Evolutionary conservation across 768 basidiomycete genomes (phyloP), one percentile per base, ranked within the genome.

Genomic region (Dendrothele bispora): DNA sequence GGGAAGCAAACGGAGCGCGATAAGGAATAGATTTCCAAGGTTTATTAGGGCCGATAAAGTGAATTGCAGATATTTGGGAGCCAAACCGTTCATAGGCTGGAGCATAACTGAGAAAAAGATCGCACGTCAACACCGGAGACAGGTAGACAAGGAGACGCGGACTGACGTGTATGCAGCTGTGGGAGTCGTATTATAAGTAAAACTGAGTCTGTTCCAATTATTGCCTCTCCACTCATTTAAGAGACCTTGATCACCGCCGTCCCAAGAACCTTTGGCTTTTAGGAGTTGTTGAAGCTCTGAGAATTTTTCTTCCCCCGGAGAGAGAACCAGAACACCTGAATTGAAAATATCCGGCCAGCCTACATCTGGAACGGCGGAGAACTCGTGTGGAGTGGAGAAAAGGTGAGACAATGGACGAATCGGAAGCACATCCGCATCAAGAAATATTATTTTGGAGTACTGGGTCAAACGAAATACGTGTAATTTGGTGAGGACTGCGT

Each of bases 291-390:
- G 77, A 48, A 98, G 73, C 43, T 87, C 77, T 6, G 76, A 71
- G 64, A 95, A 99, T 61, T 94, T 93, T 53, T 85, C 82, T 56
- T 88, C 78, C 8, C 84, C 83, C 1, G 94, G 94, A 44, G 80
- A 76, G 29, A 93, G 67, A 42, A 98, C 93, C 69, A 99, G 78
- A 38, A 98, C 85, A 30, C 97, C 97, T 20, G 95, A 95, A 66
- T 99, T 99, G 75, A 99, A 99, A 52, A 97, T 95, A 68, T 99
- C 97, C 32, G 97, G 97, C 97, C 97, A 99, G 56, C 97, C 97
- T 26, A 94, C 91, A 66, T 99, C 97, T 10, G 97, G 94, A 7
- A 86, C 89, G 7, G 97, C 97, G 34, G 94, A 86, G 62, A 99
- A 94, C 52, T 90, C 84, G 62, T 86, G 75, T 4, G 87, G 79